phyloP scores from a whole-genome alignment of 352 stramenopile species.

The Globisporangium camurandrum region DNA sequence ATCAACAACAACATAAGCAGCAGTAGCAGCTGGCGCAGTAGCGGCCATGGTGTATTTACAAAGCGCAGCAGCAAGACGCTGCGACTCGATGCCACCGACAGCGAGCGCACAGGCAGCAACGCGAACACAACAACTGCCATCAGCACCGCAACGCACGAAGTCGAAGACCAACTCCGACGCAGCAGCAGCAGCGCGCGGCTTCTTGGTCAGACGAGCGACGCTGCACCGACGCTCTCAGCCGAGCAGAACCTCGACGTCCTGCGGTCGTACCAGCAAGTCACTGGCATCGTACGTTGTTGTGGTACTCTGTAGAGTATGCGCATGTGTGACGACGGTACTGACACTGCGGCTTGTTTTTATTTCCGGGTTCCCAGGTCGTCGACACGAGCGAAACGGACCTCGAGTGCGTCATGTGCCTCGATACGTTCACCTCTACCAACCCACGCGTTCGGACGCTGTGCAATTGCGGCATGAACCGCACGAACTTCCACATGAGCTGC shows the following conservation, averaged over 20 bases:
- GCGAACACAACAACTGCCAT: neutral
- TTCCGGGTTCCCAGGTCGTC: constrained; percentile 32
- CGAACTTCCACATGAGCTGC: constrained; percentile 86
- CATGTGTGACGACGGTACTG: neutral
- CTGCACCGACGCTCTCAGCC: constrained; percentile 5
- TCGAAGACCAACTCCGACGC: constrained; percentile 8
- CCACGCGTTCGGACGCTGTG: constrained; percentile 82
- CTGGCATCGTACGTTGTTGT: constrained; percentile 41
- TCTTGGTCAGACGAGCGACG: constrained; percentile 5
- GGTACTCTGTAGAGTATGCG: no score
- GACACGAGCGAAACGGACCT: constrained; percentile 58
- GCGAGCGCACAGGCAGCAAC: neutral
- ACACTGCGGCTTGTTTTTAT: constrained; percentile 3
- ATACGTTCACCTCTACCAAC: constrained; percentile 62
- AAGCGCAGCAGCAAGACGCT: constrained; percentile 13
- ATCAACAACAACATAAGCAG: neutral
- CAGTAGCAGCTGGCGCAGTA: constrained; percentile 8
- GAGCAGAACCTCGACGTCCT: constrained; percentile 39
- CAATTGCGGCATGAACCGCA: constrained; percentile 85
- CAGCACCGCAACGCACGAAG: constrained; percentile 6
- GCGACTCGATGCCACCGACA: neutral
- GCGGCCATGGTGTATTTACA: constrained; percentile 8
- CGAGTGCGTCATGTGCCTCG: constrained; percentile 86
- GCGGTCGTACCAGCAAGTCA: constrained; percentile 60
- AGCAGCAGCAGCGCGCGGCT: constrained; percentile 6